Conservation (phyloP, 1,284 basidiomycete genomes). For the Papiliotrema terrestris region DNA sequence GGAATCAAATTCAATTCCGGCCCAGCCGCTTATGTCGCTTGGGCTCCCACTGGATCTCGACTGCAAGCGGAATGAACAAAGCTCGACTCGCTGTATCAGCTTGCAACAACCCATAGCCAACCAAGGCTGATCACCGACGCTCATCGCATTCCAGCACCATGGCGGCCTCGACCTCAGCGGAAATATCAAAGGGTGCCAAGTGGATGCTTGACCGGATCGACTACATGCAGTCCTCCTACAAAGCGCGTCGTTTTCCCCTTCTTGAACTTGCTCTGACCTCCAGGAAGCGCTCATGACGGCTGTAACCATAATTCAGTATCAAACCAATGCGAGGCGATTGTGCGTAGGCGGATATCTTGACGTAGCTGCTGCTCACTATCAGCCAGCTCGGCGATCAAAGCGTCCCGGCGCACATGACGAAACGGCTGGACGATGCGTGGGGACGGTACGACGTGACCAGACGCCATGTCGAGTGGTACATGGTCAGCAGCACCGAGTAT, state of each 20-base stretch:
- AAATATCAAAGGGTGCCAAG: slow-evolving; percentile 18
- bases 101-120: no score
- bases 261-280: neutral
- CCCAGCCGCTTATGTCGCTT: no score
- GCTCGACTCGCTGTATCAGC: no score
- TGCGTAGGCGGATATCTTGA: slow-evolving; percentile 7
- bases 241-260: slow-evolving; percentile 11
- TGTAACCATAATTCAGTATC: slow-evolving; percentile 27
- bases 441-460: slow-evolving; percentile 24
- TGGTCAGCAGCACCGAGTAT: slow-evolving; percentile 15
- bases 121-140: no score
- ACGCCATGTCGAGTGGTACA: slow-evolving; percentile 31
- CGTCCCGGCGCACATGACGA: slow-evolving; percentile 16
- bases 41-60: no score
- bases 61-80: no score
- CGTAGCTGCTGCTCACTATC: neutral
- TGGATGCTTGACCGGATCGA: slow-evolving; percentile 27
- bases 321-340: slow-evolving; percentile 20
- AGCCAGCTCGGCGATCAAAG: neutral
- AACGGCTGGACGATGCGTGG: slow-evolving; percentile 24
- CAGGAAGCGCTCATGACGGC: slow-evolving; percentile 29
- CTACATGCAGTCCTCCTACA: slow-evolving; percentile 24
- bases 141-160: no score
- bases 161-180: neutral
- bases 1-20: no score